phyloP scores from a whole-genome alignment of 1,139 yeast species.

The Arxiozyma slooffiae region DNA sequence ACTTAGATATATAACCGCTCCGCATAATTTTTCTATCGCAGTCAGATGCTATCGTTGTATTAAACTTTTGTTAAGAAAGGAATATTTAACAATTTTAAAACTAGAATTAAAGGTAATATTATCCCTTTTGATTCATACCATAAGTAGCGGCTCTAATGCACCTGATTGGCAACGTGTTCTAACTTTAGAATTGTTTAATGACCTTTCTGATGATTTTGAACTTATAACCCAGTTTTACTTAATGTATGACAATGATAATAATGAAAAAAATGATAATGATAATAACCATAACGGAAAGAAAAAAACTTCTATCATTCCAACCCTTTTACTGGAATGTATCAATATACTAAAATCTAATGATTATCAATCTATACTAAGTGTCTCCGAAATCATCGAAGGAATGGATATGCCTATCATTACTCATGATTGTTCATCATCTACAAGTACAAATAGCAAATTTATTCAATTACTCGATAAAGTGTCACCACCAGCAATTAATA shows the following conservation, averaged over 20 bases:
- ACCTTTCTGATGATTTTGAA: slow-evolving; percentile 47
- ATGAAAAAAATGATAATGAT: slow-evolving; percentile 45
- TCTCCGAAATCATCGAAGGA: slow-evolving; percentile 24
- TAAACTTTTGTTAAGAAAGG: slow-evolving; percentile 49
- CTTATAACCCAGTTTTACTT: neutral
- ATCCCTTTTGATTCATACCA: slow-evolving; percentile 59
- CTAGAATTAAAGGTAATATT: slow-evolving; percentile 76
- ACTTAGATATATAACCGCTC: slow-evolving; percentile 53
- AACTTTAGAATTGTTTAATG: slow-evolving; percentile 61
- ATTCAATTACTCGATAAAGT: slow-evolving; percentile 70
- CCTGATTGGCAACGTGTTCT: slow-evolving; percentile 64
- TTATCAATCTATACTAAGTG: slow-evolving; percentile 33
- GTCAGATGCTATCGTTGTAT: slow-evolving; percentile 69
- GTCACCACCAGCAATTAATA: slow-evolving; percentile 58
- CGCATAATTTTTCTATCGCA: slow-evolving; percentile 54
- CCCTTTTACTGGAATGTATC: slow-evolving; percentile 43
- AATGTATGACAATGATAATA: neutral
- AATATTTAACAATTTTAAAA: slow-evolving; percentile 46
- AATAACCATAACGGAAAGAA: slow-evolving; percentile 26
- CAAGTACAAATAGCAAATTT: slow-evolving; percentile 44
- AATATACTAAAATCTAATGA: slow-evolving; percentile 29
- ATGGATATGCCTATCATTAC: slow-evolving; percentile 26
- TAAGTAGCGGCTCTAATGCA: slow-evolving; percentile 41
- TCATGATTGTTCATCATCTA: slow-evolving; percentile 21
- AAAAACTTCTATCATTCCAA: slow-evolving; percentile 53